Conservation (phyloP, 2,329 filamentous ascomycete genomes). For the Parastagonospora avenae region DNA sequence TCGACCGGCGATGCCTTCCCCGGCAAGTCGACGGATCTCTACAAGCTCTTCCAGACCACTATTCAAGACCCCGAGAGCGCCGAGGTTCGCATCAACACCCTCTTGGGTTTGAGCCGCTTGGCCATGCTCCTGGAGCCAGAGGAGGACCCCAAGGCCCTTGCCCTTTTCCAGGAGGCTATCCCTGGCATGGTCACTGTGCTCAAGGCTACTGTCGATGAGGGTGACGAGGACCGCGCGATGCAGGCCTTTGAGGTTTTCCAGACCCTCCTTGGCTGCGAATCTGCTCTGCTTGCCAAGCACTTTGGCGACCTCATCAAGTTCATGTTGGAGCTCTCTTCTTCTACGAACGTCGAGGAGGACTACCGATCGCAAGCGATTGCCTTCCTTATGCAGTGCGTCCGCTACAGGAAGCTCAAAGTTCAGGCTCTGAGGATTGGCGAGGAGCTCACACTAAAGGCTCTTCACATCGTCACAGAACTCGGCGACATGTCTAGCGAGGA, state of each 20-base stretch:
- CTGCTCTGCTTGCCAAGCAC: slow-evolving; percentile 79
- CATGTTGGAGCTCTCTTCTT: slow-evolving; percentile 85
- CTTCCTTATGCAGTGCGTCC: slow-evolving; percentile 90
- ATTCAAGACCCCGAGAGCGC: slow-evolving; percentile 89
- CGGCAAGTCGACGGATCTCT: slow-evolving; percentile 78
- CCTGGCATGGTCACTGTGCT: slow-evolving; percentile 89
- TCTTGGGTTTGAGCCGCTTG: slow-evolving; percentile 85
- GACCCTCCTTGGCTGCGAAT: slow-evolving; percentile 88
- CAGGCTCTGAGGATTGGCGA: slow-evolving; percentile 88
- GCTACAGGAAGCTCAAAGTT: slow-evolving; percentile 93
- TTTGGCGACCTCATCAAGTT: slow-evolving; percentile 90
- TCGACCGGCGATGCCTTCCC: slow-evolving; percentile 83
- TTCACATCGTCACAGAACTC: slow-evolving; percentile 89
- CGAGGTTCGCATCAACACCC: slow-evolving; percentile 92
- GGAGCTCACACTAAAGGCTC: slow-evolving; percentile 82
- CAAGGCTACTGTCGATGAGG: slow-evolving; percentile 78
- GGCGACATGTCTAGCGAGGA: slow-evolving; percentile 74
- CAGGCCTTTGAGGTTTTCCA: slow-evolving; percentile 97
- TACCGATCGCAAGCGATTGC: slow-evolving; percentile 87
- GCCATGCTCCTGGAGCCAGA: slow-evolving; percentile 88
- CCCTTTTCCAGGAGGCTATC: slow-evolving; percentile 77
- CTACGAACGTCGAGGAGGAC: slow-evolving; percentile 80
- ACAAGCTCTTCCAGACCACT: slow-evolving; percentile 81
- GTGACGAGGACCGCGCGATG: slow-evolving; percentile 86
- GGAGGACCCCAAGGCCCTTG: slow-evolving; percentile 75